A percentile compares a stretch with the other conserved stretches of the same genome.
Evolutionary conservation across 352 stramenopile genomes (phyloP).

Genomic region (Thraustochytrium striatum): DNA sequence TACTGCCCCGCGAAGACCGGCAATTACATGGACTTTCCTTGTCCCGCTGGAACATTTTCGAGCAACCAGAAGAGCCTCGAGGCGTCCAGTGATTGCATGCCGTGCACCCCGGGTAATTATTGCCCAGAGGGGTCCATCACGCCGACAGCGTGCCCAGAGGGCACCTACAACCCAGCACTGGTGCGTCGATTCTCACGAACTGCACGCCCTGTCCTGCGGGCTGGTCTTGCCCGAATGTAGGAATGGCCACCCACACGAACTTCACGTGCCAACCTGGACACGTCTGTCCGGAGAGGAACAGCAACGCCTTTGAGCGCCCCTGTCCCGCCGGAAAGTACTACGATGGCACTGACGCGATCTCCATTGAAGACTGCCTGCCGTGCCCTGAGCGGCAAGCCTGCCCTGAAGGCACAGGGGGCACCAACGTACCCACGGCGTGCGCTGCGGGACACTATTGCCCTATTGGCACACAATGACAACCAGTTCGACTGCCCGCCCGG

Average conservation of each 20-base stretch:
- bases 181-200: neutral
- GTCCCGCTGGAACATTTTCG: constrained; percentile 70
- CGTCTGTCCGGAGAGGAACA: constrained; percentile 48
- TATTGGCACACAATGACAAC: constrained; percentile 63
- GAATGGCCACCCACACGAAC: constrained; percentile 56
- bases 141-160: neutral
- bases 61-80: constrained; percentile 44
- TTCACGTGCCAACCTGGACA: constrained; percentile 40
- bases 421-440: constrained; percentile 40
- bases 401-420: constrained; percentile 66
- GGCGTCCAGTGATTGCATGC: constrained; percentile 57
- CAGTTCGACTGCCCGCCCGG: constrained; percentile 77
- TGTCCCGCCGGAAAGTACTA: constrained; percentile 73
- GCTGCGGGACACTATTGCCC: constrained; percentile 67
- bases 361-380: constrained; percentile 67
- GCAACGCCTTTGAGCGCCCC: constrained; percentile 57
- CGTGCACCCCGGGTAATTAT: constrained; percentile 69
- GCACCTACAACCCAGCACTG: constrained; percentile 4
- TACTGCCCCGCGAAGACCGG: constrained; percentile 78
- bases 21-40: constrained; percentile 67
- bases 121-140: constrained; percentile 59
- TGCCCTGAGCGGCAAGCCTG: constrained; percentile 70
- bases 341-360: constrained; percentile 64
- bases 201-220: neutral
- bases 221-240: constrained; percentile 51